These are phyloP conservation scores for Polyrhizophydium stewartii DNA, from an alignment of 371 early-diverging fungal genomes.

Conservation along the genomic window DNA sequence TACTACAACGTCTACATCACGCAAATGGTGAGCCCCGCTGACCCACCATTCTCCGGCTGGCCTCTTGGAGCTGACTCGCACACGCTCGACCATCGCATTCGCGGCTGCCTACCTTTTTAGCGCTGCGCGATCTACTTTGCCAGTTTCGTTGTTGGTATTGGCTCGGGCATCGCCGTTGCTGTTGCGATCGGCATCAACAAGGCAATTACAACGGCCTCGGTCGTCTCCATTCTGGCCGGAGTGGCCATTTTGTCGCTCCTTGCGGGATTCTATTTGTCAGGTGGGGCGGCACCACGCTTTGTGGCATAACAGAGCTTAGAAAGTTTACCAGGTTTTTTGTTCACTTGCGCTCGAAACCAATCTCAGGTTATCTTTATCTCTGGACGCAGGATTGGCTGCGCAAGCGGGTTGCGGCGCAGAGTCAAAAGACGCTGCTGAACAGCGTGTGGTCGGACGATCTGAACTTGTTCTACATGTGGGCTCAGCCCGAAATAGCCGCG, in stretches of 20 bases:
- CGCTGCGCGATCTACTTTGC: neutral
- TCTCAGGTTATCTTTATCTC: neutral
- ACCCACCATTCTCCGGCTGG: too few relatives aligned
- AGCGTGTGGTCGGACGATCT: neutral
- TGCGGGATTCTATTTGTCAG: neutral
- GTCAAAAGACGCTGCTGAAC: neutral
- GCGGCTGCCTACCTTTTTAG: too few relatives aligned
- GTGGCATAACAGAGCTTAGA: too few relatives aligned
- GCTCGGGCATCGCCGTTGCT: neutral
- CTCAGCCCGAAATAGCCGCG: neutral
- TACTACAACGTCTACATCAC: neutral
- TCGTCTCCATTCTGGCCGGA: neutral
- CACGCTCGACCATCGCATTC: too few relatives aligned
- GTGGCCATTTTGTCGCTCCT: neutral
- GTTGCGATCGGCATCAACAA: too few relatives aligned
- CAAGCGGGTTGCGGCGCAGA: neutral
- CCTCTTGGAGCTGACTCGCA: too few relatives aligned
- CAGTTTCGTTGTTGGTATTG: neutral
- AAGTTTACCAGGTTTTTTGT: too few relatives aligned
- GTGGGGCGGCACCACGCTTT: neutral
- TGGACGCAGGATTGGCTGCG: neutral
- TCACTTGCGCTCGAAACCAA: too few relatives aligned
- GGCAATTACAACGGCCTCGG: too few relatives aligned
- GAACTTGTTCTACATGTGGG: neutral
- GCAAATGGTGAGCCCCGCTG: neutral